These are phyloP conservation scores for Teunomyces gatunensis DNA, from an alignment of 805 yeast genomes.

Conservation along the genomic window DNA sequence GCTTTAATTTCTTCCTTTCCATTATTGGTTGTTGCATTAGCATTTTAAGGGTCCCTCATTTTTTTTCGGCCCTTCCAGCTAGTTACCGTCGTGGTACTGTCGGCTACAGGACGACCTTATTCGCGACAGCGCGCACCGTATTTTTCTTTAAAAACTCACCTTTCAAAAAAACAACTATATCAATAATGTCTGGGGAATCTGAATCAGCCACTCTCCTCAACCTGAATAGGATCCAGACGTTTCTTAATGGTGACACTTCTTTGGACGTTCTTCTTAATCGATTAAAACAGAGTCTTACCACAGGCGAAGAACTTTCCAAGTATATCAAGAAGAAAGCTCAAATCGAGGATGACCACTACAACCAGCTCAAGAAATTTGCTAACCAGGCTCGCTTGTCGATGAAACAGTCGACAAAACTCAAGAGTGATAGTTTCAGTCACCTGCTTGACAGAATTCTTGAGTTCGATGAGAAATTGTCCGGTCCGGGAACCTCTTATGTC, in stretches of 20 bases:
- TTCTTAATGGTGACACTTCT: slow-evolving; percentile 70
- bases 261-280: slow-evolving; percentile 69
- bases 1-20: no score
- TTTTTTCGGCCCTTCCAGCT: no score
- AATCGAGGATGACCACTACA: slow-evolving; percentile 74
- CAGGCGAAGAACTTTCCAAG: slow-evolving; percentile 82
- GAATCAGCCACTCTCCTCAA: slow-evolving; percentile 18
- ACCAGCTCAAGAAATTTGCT: slow-evolving; percentile 71
- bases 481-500: slow-evolving; percentile 73
- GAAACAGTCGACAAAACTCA: slow-evolving; percentile 43
- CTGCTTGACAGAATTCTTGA: slow-evolving; percentile 68
- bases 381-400: slow-evolving; percentile 50
- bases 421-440: slow-evolving; percentile 62
- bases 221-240: slow-evolving; percentile 48
- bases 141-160: not conserved
- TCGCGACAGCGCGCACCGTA: slow-evolving; percentile 1
- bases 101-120: not conserved
- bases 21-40: no score
- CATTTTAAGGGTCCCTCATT: no score
- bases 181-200: slow-evolving; percentile 3
- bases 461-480: slow-evolving; percentile 69
- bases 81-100: not conserved
- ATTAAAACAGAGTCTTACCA: slow-evolving; percentile 72
- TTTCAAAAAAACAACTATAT: not conserved
- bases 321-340: slow-evolving; percentile 75